These are phyloP conservation scores for Lithocarpus polystachyus DNA, from an alignment of 306 rosid genomes.

Conservation along the genomic window DNA sequence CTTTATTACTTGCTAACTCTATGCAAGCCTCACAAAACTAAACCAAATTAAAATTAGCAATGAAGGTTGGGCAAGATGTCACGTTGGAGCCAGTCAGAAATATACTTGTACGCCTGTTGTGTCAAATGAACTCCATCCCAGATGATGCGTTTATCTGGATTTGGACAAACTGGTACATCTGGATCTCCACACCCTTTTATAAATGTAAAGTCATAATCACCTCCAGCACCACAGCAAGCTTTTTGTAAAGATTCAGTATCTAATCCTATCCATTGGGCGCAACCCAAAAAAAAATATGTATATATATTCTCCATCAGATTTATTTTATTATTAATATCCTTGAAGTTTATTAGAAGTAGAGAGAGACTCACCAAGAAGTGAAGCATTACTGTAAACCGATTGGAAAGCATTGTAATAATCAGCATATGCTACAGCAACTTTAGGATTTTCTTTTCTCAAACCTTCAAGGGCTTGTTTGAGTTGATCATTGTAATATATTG, in stretches of 20 bases:
- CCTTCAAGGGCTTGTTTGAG: too few relatives aligned
- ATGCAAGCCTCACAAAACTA: too few relatives aligned
- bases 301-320: background rate
- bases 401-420: too few relatives aligned
- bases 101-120: background rate
- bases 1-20: too few relatives aligned
- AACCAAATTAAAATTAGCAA: background rate
- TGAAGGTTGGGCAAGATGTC: slow-evolving; percentile 1
- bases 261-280: slow-evolving; percentile 2
- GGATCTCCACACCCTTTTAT: background rate
- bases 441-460: too few relatives aligned
- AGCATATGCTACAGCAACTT: too few relatives aligned
- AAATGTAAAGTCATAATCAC: background rate
- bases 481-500: too few relatives aligned
- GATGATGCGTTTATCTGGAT: background rate
- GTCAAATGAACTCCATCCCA: slow-evolving; percentile 29
- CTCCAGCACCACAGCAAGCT: slow-evolving; percentile 25
- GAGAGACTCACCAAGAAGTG: background rate
- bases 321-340: background rate
- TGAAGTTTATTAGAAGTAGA: background rate
- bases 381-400: background rate
- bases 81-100: slow-evolving; percentile 10
- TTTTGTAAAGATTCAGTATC: slow-evolving; percentile 12
- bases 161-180: slow-evolving; percentile 4
- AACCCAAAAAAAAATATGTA: background rate